phyloP scores from a whole-genome alignment of 1,284 basidiomycete species.

The Sanguinoderma infundibulare region DNA sequence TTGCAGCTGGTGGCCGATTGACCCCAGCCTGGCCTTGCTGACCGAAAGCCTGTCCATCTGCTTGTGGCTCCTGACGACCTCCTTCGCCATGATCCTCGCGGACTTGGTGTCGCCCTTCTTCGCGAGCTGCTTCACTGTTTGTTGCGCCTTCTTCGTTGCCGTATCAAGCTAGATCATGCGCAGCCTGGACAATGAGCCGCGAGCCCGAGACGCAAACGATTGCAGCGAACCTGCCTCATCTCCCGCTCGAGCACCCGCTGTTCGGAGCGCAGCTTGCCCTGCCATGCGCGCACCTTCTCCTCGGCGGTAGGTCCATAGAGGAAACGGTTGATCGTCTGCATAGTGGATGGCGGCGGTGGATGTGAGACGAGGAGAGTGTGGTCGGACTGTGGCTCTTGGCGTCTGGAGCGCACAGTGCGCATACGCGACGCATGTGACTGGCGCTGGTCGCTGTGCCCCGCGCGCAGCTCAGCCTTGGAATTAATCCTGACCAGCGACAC shows the following conservation, averaged over 20 bases:
- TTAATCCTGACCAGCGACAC: not conserved
- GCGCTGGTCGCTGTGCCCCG: not conserved
- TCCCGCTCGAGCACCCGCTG: constrained; percentile 86
- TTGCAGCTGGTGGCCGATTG: constrained; percentile 88
- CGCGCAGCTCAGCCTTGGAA: not conserved
- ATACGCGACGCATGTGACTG: constrained; percentile 24
- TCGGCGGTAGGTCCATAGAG: constrained; percentile 95
- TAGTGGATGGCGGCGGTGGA: constrained; percentile 34
- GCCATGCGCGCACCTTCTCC: constrained; percentile 90
- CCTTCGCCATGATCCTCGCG: constrained; percentile 88
- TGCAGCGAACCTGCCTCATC: constrained; percentile 82
- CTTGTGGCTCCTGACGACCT: constrained; percentile 94
- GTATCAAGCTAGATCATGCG: constrained; percentile 69
- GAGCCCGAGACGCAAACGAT: constrained; percentile 22
- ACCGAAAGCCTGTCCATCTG: constrained; percentile 93
- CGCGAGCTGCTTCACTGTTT: constrained; percentile 89
- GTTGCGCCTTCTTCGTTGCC: constrained; percentile 82
- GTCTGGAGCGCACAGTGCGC: not conserved
- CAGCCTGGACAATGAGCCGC: constrained; percentile 23
- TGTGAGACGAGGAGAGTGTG: constrained; percentile 3
- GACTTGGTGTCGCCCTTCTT: constrained; percentile 92
- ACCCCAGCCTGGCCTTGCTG: constrained; percentile 92
- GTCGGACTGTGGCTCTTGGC: constrained; percentile 12
- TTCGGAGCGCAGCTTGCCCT: constrained; percentile 81
- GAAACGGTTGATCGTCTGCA: constrained; percentile 91